A percentile compares a stretch with the other conserved stretches of the same genome.
Evolutionary conservation across 2,329 filamentous ascomycete species (phyloP).

Genomic region (Septoria linicola): DNA sequence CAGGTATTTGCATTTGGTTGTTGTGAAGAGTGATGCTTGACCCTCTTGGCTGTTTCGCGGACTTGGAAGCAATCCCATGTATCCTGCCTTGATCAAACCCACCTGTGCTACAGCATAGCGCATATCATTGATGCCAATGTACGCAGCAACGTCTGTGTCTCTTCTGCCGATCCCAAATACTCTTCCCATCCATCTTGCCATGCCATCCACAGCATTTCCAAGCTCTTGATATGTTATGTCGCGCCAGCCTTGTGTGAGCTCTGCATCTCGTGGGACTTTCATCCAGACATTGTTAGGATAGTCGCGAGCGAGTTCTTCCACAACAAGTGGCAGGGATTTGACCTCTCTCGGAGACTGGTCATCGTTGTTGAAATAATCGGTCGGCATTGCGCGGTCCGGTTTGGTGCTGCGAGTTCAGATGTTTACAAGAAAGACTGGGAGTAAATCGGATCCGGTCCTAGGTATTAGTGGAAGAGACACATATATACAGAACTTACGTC

Average conservation of each 20-base stretch:
- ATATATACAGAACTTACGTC: slow-evolving; percentile 4
- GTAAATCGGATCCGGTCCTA: too few species aligned
- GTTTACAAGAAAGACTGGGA: too few species aligned
- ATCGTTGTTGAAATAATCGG: slow-evolving; percentile 1
- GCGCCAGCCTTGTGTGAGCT: slow-evolving; percentile 22
- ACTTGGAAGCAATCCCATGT: slow-evolving; percentile 26
- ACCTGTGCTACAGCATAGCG: slow-evolving; percentile 28
- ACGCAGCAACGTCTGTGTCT: slow-evolving; percentile 29
- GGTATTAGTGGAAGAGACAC: not conserved
- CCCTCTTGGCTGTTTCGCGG: slow-evolving; percentile 23
- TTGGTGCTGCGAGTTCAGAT: too few species aligned
- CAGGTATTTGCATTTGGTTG: slow-evolving; percentile 21
- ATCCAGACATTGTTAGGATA: slow-evolving; percentile 27
- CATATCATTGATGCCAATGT: slow-evolving; percentile 30
- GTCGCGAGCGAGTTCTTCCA: slow-evolving; percentile 26
- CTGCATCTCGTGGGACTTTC: slow-evolving; percentile 20
- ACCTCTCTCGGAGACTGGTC: slow-evolving; percentile 1
- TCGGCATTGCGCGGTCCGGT: not conserved
- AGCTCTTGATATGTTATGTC: slow-evolving; percentile 21
- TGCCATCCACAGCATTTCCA: slow-evolving; percentile 18
- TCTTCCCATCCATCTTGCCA: slow-evolving; percentile 22
- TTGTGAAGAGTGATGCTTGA: slow-evolving; percentile 23
- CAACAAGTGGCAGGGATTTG: slow-evolving; percentile 18
- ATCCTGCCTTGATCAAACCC: slow-evolving; percentile 29
- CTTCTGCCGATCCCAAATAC: slow-evolving; percentile 25